Evolutionary conservation across 495 filamentous ascomycete species (phyloP), one percentile per base, ranked within the genome.

Genomic region (Aspergillus panamensis): DNA sequence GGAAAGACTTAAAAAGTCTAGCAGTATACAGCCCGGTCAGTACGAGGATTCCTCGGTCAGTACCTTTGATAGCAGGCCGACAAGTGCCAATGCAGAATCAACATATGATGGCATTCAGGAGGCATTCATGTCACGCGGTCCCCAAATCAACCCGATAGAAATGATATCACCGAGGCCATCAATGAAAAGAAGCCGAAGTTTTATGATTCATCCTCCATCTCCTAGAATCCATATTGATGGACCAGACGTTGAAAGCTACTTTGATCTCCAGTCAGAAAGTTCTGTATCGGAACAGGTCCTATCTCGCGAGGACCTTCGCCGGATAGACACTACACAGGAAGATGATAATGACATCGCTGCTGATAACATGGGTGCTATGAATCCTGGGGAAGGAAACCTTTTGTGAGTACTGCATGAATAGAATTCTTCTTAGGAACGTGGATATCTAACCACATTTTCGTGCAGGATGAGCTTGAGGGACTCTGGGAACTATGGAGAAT

Each of bases 171-270:
- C 64, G 1, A 57, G 65, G 17, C 68, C 69, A 0, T 30, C 60
- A 3, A 51, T 76, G 7, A 62, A 48, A 29, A 61, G 63, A 33
- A 69, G 61, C 16, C 64, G 43, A 21, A 76, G 68, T 42, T 73
- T 65, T 42, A 48, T 68, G 12, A 59, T 51, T 8, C 47, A 50
- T 21, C 42, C 58, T 17, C 25, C 25, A 25, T 74, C 68, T 6
- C 71, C 73, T 13, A 57, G 55, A 10, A 72, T 74, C 17, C 73
- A 76, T 50, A 62, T 74, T 51, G 68, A 66, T n/a, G 68, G 69
- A 45, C 62, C 68, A 30, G 44, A 55, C 8, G 47, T 47, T 8
- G 68, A 71, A 39, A 55, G 58, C 20, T 68, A 67, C 39, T 66
- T 67, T 60, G 65, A 65, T 25, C 49, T 61, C 6, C 40, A 58